phyloP scores from a whole-genome alignment of 257 asterid genomes.

The Salvia splendens region DNA sequence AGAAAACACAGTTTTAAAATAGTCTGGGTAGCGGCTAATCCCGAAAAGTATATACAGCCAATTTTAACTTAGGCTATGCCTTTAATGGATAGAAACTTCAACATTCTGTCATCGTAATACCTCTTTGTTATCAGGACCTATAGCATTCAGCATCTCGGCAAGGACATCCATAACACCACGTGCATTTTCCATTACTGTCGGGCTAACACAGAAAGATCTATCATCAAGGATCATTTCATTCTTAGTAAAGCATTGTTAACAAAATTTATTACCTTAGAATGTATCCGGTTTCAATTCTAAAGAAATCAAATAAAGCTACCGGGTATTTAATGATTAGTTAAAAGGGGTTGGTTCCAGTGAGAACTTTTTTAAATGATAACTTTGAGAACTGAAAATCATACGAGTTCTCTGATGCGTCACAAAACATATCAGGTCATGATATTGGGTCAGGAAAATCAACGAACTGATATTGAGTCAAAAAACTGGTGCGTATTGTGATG shows the following conservation, averaged over 20 bases:
- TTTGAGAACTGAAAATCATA: too few species aligned
- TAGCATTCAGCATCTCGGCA: constrained; percentile 89
- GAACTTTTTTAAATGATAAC: too few species aligned
- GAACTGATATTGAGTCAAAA: too few species aligned
- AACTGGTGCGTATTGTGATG: too few species aligned
- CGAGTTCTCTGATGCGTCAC: too few species aligned
- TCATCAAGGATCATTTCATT: background rate
- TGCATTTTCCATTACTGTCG: constrained; percentile 91
- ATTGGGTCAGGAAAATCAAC: too few species aligned
- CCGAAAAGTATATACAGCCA: background rate
- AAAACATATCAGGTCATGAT: too few species aligned
- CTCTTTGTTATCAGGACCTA: constrained; percentile 91
- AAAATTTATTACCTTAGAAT: too few species aligned
- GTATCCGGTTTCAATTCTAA: too few species aligned
- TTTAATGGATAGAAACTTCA: constrained; percentile 1
- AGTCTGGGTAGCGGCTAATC: too few species aligned
- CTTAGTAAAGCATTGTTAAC: too few species aligned
- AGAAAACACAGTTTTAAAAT: constrained; percentile 3
- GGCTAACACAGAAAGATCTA: constrained; percentile 48
- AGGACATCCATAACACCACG: constrained; percentile 98
- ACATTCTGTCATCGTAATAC: constrained; percentile 40
- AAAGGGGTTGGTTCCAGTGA: background rate
- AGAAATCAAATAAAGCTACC: background rate
- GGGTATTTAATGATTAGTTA: background rate
- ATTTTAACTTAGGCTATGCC: background rate